phyloP scores from a whole-genome alignment of 768 basidiomycete species.

The Pleurotus salmoneostramineus region DNA sequence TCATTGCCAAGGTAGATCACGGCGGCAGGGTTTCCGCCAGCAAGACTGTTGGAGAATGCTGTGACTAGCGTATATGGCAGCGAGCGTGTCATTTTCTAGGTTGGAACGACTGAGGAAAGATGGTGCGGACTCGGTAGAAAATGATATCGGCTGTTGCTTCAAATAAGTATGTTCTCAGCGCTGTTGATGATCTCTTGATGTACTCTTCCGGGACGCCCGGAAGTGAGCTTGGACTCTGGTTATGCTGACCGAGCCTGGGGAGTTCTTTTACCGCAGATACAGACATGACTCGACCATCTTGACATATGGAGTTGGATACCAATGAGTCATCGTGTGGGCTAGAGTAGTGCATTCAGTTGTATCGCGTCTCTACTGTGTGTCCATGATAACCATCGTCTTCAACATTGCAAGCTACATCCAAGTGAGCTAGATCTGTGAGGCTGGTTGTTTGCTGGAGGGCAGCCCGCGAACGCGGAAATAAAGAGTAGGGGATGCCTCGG shows the following conservation, averaged over 20 bases:
- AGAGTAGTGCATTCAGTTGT: too few relatives aligned
- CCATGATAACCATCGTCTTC: too few relatives aligned
- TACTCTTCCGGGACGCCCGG: neutral
- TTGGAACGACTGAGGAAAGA: neutral
- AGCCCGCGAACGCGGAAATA: too few relatives aligned
- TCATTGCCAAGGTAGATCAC: neutral
- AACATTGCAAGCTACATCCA: too few relatives aligned
- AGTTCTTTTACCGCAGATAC: neutral
- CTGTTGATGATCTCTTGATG: neutral
- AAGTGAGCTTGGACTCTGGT: neutral
- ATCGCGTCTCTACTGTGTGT: too few relatives aligned
- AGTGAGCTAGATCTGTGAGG: too few relatives aligned
- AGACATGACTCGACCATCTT: too few relatives aligned
- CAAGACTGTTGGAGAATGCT: neutral
- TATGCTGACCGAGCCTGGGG: neutral
- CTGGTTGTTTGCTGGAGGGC: too few relatives aligned
- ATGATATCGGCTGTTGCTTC: neutral
- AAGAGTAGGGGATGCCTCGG: too few relatives aligned
- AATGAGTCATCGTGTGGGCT: too few relatives aligned
- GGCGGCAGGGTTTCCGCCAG: slow-evolving; percentile 6
- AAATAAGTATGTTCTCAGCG: neutral
- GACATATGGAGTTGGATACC: too few relatives aligned
- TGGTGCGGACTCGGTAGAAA: neutral
- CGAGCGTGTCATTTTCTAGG: neutral
- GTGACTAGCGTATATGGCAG: slow-evolving; percentile 27